phyloP scores from a whole-genome alignment of 352 stramenopile genomes.

The Phytophthora niederhauseri region DNA sequence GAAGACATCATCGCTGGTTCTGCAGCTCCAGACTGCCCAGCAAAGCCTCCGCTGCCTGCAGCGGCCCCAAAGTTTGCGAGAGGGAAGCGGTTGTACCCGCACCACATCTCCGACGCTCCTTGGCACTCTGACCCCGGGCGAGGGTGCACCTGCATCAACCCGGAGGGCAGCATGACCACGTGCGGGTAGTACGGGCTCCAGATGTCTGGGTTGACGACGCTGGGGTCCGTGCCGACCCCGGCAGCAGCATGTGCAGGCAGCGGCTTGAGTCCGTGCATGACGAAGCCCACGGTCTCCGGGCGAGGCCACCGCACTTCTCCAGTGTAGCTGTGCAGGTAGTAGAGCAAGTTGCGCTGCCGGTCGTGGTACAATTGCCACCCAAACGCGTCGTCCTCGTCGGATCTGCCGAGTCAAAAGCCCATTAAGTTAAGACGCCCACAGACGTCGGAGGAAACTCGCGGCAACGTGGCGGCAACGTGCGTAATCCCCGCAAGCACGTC shows the following conservation, averaged over 20 bases:
- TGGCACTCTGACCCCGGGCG: slow-evolving; percentile 18
- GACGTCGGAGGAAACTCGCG: slow-evolving; percentile 3
- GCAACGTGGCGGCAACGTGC: slow-evolving; percentile 2
- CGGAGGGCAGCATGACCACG: slow-evolving; percentile 64
- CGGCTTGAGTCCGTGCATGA: slow-evolving; percentile 53
- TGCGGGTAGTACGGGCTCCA: slow-evolving; percentile 59
- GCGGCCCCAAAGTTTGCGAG: slow-evolving; percentile 24
- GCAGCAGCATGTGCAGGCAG: slow-evolving; percentile 31
- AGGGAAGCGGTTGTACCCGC: slow-evolving; percentile 63
- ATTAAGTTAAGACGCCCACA: slow-evolving; percentile 6
- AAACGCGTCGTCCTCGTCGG: slow-evolving; percentile 41
- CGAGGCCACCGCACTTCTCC: slow-evolving; percentile 76
- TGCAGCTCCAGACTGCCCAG: not conserved
- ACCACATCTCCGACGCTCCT: slow-evolving; percentile 35
- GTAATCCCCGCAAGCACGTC: not conserved
- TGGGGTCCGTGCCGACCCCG: slow-evolving; percentile 1
- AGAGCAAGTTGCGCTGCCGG: slow-evolving; percentile 49
- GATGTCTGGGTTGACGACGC: slow-evolving; percentile 27
- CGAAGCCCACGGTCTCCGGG: slow-evolving; percentile 51
- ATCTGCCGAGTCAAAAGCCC: slow-evolving; percentile 4
- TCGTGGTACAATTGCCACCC: slow-evolving; percentile 68
- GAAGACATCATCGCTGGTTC: slow-evolving; percentile 3
- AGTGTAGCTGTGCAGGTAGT: slow-evolving; percentile 72
- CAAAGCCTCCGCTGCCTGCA: not conserved
- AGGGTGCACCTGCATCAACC: slow-evolving; percentile 54